These are phyloP conservation scores for Penicillium olsonii DNA, from an alignment of 2,329 filamentous ascomycete genomes.

Conservation along the genomic window DNA sequence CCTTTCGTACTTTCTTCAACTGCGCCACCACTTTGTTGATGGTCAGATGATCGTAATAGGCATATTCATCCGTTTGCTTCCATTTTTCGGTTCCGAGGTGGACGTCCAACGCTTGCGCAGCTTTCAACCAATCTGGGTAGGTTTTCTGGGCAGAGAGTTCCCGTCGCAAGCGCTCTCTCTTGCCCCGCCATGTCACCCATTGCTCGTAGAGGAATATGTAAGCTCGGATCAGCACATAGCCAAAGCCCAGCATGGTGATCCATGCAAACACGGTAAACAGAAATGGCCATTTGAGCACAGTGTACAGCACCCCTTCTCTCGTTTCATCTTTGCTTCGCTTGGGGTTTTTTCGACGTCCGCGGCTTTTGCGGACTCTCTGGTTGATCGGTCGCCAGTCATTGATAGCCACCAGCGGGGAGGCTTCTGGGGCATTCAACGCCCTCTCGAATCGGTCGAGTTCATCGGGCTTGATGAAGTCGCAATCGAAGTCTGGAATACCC, in stretches of 20 bases:
- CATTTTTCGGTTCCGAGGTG: constrained; percentile 70
- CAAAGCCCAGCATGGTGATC: constrained; percentile 70
- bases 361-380: constrained; percentile 61
- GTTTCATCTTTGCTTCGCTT: constrained; percentile 81
- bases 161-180: constrained; percentile 68
- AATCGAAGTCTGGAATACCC: constrained; percentile 74
- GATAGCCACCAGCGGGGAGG: constrained; percentile 76
- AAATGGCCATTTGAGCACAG: constrained; percentile 87
- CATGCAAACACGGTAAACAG: constrained; percentile 77
- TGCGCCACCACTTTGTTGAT: constrained; percentile 76
- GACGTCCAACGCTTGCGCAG: constrained; percentile 75
- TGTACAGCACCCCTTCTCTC: constrained; percentile 88
- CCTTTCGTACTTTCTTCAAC: constrained; percentile 54
- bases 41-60: constrained; percentile 86
- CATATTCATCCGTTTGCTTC: constrained; percentile 58
- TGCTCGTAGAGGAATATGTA: constrained; percentile 96
- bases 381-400: constrained; percentile 95
- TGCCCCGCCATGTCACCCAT: constrained; percentile 84
- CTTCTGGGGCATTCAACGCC: constrained; percentile 80
- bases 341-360: constrained; percentile 45
- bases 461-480: constrained; percentile 71
- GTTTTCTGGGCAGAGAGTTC: constrained; percentile 70
- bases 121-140: constrained; percentile 81
- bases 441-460: constrained; percentile 77
- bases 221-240: constrained; percentile 77